These are phyloP conservation scores for Aspergillus nanangensis DNA, from an alignment of 495 filamentous ascomycete genomes.

Conservation along the genomic window DNA sequence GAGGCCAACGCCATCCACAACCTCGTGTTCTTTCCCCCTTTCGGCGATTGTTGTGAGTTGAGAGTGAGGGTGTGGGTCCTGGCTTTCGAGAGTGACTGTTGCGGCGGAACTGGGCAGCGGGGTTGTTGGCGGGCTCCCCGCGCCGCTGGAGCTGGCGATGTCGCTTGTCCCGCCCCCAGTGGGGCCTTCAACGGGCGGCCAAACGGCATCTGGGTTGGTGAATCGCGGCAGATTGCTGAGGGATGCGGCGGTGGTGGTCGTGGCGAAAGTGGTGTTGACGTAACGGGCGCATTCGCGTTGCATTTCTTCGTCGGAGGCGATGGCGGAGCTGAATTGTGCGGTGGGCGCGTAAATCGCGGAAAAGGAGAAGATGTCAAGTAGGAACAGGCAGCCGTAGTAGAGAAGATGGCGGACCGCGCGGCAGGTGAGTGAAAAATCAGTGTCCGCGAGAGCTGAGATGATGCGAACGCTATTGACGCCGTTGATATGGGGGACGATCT, in stretches of 20 bases:
- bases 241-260: slow-evolving; percentile 22
- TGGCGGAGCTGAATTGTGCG: slow-evolving; percentile 65
- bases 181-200: slow-evolving; percentile 33
- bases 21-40: not conserved
- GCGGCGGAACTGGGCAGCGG: slow-evolving; percentile 9
- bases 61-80: slow-evolving; percentile 2
- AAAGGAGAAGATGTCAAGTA: slow-evolving; percentile 94
- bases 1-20: slow-evolving; percentile 38
- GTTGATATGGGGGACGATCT: slow-evolving; percentile 78
- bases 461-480: slow-evolving; percentile 82
- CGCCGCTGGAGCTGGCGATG: slow-evolving; percentile 15
- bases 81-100: slow-evolving; percentile 5
- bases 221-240: slow-evolving; percentile 10
- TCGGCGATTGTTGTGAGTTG: not conserved
- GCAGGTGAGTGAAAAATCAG: slow-evolving; percentile 75
- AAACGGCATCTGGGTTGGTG: slow-evolving; percentile 39
- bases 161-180: slow-evolving; percentile 12
- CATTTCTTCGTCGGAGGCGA: slow-evolving; percentile 61
- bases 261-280: slow-evolving; percentile 51
- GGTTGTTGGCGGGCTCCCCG: slow-evolving; percentile 5
- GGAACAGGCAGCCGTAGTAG: slow-evolving; percentile 81
- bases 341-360: slow-evolving; percentile 85
- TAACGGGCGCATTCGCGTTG: slow-evolving; percentile 85
- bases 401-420: slow-evolving; percentile 82
- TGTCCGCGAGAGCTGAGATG: slow-evolving; percentile 78